A percentile compares a stretch with the other conserved stretches of the same genome.
These are phyloP conservation scores for Salix suchowensis DNA, from an alignment of 345 rosid genomes.

Conservation along the genomic window DNA sequence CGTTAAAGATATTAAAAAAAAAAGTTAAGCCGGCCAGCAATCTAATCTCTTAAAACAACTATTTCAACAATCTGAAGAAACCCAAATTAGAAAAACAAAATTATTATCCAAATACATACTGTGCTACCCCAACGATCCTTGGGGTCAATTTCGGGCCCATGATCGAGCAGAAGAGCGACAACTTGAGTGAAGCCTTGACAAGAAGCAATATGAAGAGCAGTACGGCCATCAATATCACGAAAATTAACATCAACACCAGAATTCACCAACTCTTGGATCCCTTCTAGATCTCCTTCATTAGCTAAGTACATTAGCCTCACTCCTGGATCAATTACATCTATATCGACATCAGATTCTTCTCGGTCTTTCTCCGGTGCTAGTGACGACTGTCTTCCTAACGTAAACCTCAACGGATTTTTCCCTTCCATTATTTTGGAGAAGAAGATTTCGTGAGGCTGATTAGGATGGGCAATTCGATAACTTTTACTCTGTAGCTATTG, in stretches of 20 bases:
- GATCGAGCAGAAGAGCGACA: constrained; percentile 52
- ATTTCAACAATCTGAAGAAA: not conserved
- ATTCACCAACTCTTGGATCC: constrained; percentile 58
- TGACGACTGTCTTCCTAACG: constrained; percentile 64
- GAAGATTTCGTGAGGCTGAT: not conserved
- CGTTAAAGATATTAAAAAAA: not conserved
- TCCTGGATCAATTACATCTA: constrained; percentile 44
- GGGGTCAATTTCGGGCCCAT: constrained; percentile 52
- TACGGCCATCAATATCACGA: constrained; percentile 75
- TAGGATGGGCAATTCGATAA: too few relatives aligned
- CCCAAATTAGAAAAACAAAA: not conserved
- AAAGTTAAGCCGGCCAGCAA: not conserved
- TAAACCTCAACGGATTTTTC: constrained; percentile 41
- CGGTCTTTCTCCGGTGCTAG: constrained; percentile 52
- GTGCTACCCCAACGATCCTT: constrained; percentile 97
- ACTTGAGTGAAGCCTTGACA: constrained; percentile 72
- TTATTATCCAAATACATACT: constrained; percentile 36
- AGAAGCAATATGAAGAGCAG: constrained; percentile 85
- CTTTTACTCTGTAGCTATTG: too few relatives aligned
- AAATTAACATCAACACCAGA: constrained; percentile 67
- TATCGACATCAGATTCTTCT: constrained; percentile 32
- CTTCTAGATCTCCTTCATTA: constrained; percentile 71
- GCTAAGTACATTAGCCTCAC: constrained; percentile 67
- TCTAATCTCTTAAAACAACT: not conserved
- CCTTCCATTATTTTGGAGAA: constrained; percentile 43